phyloP scores from a whole-genome alignment of 495 filamentous ascomycete genomes.

The Paragyromitra xinjiangensis region DNA sequence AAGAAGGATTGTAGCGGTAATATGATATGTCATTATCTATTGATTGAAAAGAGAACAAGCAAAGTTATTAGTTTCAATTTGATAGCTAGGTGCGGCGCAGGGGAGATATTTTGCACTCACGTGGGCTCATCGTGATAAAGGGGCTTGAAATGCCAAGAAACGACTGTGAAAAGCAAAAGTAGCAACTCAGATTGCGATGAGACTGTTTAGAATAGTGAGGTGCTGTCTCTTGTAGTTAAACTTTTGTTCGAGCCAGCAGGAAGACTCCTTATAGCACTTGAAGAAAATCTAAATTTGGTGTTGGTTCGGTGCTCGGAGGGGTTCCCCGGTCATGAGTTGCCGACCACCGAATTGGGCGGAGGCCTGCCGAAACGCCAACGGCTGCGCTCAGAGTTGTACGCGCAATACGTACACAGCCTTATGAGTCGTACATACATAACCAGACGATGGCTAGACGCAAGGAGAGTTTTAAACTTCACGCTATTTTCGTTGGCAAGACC shows the following conservation, averaged over 20 bases:
- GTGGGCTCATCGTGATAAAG: background rate
- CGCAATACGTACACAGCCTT: background rate
- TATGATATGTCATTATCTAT: background rate
- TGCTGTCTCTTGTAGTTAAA: background rate
- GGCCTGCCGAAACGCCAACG: background rate
- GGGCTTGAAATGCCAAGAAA: background rate
- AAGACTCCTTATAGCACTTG: constrained; percentile 6
- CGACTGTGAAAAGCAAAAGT: background rate
- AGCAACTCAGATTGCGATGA: background rate
- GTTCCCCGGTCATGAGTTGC: background rate
- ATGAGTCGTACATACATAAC: background rate
- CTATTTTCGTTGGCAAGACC: background rate
- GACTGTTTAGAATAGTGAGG: background rate
- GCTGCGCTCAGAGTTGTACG: background rate
- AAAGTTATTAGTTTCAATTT: background rate
- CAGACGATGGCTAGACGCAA: background rate
- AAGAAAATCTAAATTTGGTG: background rate
- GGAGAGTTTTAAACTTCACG: background rate
- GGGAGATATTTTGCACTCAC: background rate
- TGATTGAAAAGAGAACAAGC: background rate
- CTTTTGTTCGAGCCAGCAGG: background rate
- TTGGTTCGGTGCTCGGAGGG: background rate
- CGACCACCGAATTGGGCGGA: background rate
- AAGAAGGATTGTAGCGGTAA: constrained; percentile 23
- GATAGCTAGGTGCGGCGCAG: background rate